A percentile compares a stretch with the other conserved stretches of the same genome.
Evolutionary conservation across 169 alveolate species (phyloP).

Genomic region (Plasmodium gonderi): DNA sequence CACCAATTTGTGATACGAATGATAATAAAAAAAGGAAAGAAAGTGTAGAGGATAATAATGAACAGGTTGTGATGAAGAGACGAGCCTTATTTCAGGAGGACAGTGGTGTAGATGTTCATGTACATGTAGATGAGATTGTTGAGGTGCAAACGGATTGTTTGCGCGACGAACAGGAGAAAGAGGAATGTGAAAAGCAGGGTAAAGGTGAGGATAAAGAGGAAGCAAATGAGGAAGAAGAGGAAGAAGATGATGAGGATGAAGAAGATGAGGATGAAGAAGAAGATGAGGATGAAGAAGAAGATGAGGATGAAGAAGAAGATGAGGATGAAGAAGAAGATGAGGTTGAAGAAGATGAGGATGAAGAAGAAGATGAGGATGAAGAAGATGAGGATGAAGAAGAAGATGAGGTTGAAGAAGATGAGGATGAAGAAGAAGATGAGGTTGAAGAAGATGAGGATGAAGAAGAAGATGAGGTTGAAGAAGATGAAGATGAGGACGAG

Average conservation of each 20-base stretch:
- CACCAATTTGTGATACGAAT: background rate
- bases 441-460: conserved; percentile 15
- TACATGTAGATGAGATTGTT: background rate
- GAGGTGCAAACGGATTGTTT: background rate
- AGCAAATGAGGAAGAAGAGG: background rate
- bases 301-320: background rate
- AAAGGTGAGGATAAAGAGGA: no score
- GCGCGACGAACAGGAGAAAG: no score
- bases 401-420: background rate
- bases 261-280: background rate
- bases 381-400: conserved; percentile 6
- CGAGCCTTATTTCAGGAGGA: background rate
- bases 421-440: background rate
- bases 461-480: background rate
- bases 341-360: background rate
- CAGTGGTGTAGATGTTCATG: background rate
- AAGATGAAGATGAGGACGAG: background rate
- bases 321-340: background rate
- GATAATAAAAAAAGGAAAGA: background rate
- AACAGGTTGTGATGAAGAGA: background rate
- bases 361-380: background rate
- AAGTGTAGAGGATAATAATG: background rate
- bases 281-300: conserved; percentile 19
- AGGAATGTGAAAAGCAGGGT: no score
- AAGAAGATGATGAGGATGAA: background rate